Evolutionary conservation across 192 early-diverging fungal species (phyloP), one percentile per base, ranked within the genome.

Genomic region (Podila epigama): DNA sequence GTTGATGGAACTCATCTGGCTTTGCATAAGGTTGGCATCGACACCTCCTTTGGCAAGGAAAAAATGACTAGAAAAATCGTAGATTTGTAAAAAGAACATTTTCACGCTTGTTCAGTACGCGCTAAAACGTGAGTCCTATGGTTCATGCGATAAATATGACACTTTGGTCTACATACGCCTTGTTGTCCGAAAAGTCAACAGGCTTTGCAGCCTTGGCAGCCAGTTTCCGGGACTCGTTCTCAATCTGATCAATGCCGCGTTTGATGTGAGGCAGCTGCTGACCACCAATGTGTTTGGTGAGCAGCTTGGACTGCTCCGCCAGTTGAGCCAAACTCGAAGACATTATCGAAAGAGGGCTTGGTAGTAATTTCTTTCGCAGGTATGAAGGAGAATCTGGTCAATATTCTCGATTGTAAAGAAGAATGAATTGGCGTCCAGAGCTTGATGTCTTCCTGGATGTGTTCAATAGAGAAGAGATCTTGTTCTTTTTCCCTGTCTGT

Each of bases 191-290:
- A 3, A 42, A 31, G 33, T 81, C 79, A 15, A 75, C 58, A 5
- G 79, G 80, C 34, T 75, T 81, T 25, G 79, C 41, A 31, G 81
- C 44, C 48, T 70, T 79, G 2, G 71, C 61, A 25, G 79, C 85
- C 10, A 97, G 84, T 53, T 90, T 92, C 39, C 91, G 87, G 10
- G 95, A 93, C 58, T 95, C 91, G 15, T 88, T 78, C 67, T 94
- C 94, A 55, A 99, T 95, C 84, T 97, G 92, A 79, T 90, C 90
- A 25, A 99, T 86, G 50, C 91, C 92, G 34, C 96, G 87, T 62
- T 95, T 88, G 59, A 99, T 87, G 9, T 89, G 75, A 7, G 95
- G 91, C 44, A 96, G 75, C 41, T 90, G 89, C 6, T 87, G 75
- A 10, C 82, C 75, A 13, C 86, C 70, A 48, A 95, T 88, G 68